Evolutionary conservation across 2,329 filamentous ascomycete genomes (phyloP).

Genomic region (Colletotrichum cordylinicola): DNA sequence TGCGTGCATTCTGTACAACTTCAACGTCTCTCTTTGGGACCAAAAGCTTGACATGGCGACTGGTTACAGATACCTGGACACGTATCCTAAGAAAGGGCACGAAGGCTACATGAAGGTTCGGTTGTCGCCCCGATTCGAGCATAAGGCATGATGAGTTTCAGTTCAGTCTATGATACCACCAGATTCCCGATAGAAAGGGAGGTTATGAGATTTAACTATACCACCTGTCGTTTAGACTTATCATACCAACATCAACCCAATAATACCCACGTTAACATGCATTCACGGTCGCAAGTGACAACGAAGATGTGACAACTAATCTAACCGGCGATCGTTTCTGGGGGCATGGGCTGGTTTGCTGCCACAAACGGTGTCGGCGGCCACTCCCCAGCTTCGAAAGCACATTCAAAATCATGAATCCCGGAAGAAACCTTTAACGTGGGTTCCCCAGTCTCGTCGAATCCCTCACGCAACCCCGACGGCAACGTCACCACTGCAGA

Average conservation of each 20-base stretch:
- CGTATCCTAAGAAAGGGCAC: conserved; percentile 16
- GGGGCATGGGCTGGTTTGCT: conserved; percentile 3
- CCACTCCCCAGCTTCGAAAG: conserved; percentile 7
- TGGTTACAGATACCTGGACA: conserved; percentile 14
- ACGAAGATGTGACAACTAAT: neutral
- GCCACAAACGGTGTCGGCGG: neutral
- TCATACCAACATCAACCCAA: neutral
- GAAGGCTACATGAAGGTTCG: conserved; percentile 18
- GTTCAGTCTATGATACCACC: neutral
- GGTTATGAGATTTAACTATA: neutral
- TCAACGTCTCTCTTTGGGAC: conserved; percentile 18
- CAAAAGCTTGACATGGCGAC: neutral
- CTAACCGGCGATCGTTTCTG: neutral
- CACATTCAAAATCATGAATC: conserved; percentile 7
- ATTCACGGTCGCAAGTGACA: neutral
- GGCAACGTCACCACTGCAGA: conserved; percentile 4
- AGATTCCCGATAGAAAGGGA: neutral
- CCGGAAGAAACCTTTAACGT: neutral
- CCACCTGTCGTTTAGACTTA: neutral
- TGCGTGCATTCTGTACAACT: conserved; percentile 20
- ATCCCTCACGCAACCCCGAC: neutral
- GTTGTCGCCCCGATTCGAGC: neutral
- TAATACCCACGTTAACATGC: neutral
- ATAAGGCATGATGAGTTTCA: neutral
- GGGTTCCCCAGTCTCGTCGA: neutral